Conservation (phyloP, 805 yeast species). For the Priceomyces haplophilus region DNA sequence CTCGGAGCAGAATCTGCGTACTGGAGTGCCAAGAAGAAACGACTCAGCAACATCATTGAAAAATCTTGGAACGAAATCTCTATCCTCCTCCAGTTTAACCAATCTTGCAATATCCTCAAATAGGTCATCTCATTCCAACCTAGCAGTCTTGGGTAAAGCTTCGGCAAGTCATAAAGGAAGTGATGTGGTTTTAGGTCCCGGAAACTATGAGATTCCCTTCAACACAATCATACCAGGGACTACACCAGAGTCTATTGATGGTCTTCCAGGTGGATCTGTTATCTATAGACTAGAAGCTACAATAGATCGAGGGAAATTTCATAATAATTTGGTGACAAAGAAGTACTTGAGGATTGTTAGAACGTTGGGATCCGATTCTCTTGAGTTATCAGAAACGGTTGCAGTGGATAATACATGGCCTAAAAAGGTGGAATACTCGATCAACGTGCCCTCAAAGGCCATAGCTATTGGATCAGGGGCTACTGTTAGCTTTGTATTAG, state of each 20-base stretch:
- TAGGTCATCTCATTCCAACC: slow-evolving; percentile 23
- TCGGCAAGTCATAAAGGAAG: slow-evolving; percentile 11
- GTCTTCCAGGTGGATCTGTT: slow-evolving; percentile 75
- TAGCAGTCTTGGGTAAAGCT: slow-evolving; percentile 20
- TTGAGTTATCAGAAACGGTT: slow-evolving; percentile 86
- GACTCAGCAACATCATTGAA: slow-evolving; percentile 46
- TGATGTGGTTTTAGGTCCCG: slow-evolving; percentile 52
- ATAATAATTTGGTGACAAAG: slow-evolving; percentile 58
- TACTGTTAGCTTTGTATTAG: slow-evolving; percentile 65
- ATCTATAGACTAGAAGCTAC: slow-evolving; percentile 72
- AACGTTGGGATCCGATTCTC: slow-evolving; percentile 81
- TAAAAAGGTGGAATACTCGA: slow-evolving; percentile 81
- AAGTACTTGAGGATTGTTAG: slow-evolving; percentile 79
- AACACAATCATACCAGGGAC: slow-evolving; percentile 80
- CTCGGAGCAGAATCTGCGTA: slow-evolving; percentile 16
- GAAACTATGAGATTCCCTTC: slow-evolving; percentile 90
- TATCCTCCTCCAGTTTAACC: slow-evolving; percentile 28
- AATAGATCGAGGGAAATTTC: slow-evolving; percentile 79
- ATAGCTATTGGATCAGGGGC: slow-evolving; percentile 82
- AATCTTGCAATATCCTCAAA: slow-evolving; percentile 17
- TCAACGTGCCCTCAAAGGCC: slow-evolving; percentile 84
- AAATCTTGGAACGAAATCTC: slow-evolving; percentile 31
- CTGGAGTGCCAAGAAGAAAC: slow-evolving; percentile 28
- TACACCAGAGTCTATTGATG: slow-evolving; percentile 85
- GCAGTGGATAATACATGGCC: slow-evolving; percentile 97